Conservation (phyloP, 2,329 filamentous ascomycete genomes). For the Cadophora sp. region DNA sequence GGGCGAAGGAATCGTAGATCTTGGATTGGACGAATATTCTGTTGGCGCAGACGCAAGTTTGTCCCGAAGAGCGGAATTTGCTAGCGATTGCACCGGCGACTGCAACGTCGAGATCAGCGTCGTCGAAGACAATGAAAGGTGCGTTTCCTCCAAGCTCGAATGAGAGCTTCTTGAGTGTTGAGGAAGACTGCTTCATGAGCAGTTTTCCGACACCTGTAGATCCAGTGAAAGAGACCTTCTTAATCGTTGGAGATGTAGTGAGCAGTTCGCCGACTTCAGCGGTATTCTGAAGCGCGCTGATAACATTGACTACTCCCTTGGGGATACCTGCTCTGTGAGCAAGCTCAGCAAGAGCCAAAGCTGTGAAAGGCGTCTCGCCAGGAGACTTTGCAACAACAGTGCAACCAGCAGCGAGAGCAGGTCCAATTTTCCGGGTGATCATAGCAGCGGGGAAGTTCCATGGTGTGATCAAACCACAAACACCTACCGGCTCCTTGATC, state of each 20-base stretch:
- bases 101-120: constrained; percentile 86
- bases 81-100: constrained; percentile 82
- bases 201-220: constrained; percentile 72
- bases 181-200: constrained; percentile 88
- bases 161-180: constrained; percentile 80
- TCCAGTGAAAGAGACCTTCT: constrained; percentile 95
- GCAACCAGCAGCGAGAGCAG: constrained; percentile 90
- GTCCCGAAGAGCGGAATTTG: constrained; percentile 94
- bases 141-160: constrained; percentile 95
- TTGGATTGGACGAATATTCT: constrained; percentile 80
- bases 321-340: constrained; percentile 88
- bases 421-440: constrained; percentile 73
- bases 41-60: constrained; percentile 94
- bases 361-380: constrained; percentile 89
- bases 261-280: constrained; percentile 77
- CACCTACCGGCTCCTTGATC: constrained; percentile 83
- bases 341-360: constrained; percentile 86
- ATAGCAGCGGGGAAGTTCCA: constrained; percentile 89
- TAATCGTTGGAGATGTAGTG: constrained; percentile 77
- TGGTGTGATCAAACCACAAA: constrained; percentile 83
- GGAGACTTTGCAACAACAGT: constrained; percentile 93
- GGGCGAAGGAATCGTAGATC: constrained; percentile 78
- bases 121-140: constrained; percentile 96
- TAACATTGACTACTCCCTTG: constrained; percentile 87
- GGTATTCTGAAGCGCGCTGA: constrained; percentile 83